A percentile compares a stretch with the other conserved stretches of the same genome.
phyloP scores from a whole-genome alignment of 164 flowering plant species.

The Tetrastigma voinierianum region DNA sequence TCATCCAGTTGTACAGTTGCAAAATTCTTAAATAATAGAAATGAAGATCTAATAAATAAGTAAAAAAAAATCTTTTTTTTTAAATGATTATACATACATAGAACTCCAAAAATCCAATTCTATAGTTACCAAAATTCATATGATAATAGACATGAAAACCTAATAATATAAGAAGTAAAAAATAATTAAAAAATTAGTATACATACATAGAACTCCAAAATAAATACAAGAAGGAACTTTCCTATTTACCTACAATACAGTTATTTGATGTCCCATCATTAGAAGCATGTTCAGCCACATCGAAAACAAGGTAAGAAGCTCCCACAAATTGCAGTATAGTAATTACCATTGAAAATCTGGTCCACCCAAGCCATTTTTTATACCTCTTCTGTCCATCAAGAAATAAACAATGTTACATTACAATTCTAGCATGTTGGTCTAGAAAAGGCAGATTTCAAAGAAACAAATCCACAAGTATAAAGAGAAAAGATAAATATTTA shows the following conservation, averaged over 20 bases:
- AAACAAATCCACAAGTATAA: too few species aligned
- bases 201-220: background rate
- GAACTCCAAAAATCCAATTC: too few species aligned
- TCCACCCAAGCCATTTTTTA: conserved; percentile 81
- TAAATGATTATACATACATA: too few species aligned
- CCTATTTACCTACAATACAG: conserved; percentile 44
- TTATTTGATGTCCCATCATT: conserved; percentile 28
- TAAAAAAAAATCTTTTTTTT: too few species aligned
- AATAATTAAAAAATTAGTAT: background rate
- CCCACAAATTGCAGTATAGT: conserved; percentile 58
- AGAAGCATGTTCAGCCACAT: conserved; percentile 13
- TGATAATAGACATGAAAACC: background rate
- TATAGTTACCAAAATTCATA: background rate
- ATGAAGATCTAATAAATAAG: too few species aligned
- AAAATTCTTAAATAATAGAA: too few species aligned
- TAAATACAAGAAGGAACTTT: background rate
- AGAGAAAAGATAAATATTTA: too few species aligned
- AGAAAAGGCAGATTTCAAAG: too few species aligned
- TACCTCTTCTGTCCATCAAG: conserved; percentile 54
- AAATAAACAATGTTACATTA: background rate
- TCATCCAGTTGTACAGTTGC: too few species aligned
- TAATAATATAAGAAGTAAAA: background rate
- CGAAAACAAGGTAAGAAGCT: conserved; percentile 52
- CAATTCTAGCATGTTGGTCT: too few species aligned
- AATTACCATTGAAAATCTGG: conserved; percentile 49